Base-by-base conservation (phyloP, 2,329 filamentous ascomycete genomes). In the Proliferodiscus dingleyae region DNA sequence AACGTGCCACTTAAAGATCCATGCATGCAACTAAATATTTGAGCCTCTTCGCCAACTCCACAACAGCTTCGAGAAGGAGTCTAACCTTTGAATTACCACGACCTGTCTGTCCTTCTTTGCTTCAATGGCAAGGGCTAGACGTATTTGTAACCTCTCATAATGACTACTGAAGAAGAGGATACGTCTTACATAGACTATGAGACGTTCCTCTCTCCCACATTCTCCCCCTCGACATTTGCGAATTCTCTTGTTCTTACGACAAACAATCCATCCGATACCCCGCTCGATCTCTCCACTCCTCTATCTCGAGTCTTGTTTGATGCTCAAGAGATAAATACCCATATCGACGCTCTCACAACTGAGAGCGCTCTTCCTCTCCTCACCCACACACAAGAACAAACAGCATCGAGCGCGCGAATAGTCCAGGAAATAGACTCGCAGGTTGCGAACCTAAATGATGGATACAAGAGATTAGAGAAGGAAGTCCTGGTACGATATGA, bases 181-280 rank as follows among this genome's bases (percentile, higher is more conserved):
- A 77, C 83, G 32, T 93, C 88, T 7, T 98, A 98, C 69, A 90
- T 98, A 63, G 90, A 97, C 77, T 95, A 95, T 69, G 89, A 95
- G 65, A 78, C 87, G 53, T 95, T 98, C 61, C 79, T 96, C 54
- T 80, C 85, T 39, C 87, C 89, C 9, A 72, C 78, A 51, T 98
- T 98, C 71, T 87, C 83, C 18, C 80, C 91, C 5, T 74, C 85
- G 16, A 70, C 77, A 13, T 96, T 97, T 63, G 91, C 93, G 58
- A 96, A 97, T 66, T 80, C 80, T 21, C 81, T 98, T 48, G 87
- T 97, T 39, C 81, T 90, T 46, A 77, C 83, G 30, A 97, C 91
- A 45, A 97, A 97, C 72, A 95, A 96, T 69, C 77, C 89, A 47
- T 87, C 85, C 56, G 93, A 97, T 68, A 84, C 84, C 2, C 86